A percentile compares a stretch with the other conserved stretches of the same genome.
phyloP scores from a whole-genome alignment of 1,284 basidiomycete species.

The Ustanciosporium gigantosporum region DNA sequence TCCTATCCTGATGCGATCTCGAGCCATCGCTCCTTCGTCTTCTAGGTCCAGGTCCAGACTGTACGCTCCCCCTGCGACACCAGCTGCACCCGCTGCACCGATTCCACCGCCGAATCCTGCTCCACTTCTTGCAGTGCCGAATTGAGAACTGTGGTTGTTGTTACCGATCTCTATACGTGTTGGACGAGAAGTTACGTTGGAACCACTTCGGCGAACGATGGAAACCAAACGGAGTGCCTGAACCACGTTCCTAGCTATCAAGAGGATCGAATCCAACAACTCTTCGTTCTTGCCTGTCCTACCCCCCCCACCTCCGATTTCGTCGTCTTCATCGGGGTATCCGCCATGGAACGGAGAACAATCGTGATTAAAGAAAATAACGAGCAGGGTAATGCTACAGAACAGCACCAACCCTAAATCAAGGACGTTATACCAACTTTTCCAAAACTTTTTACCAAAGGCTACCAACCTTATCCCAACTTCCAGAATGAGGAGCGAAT shows the following conservation, averaged over 20 bases:
- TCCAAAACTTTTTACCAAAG: conserved; percentile 60
- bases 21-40: conserved; percentile 53
- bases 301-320: not conserved
- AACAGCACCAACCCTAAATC: conserved; percentile 54
- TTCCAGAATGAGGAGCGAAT: conserved; percentile 55
- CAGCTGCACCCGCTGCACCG: no score
- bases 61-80: no score
- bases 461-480: conserved; percentile 53
- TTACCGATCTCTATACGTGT: conserved; percentile 50
- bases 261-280: conserved; percentile 54
- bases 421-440: conserved; percentile 56
- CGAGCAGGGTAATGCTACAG: conserved; percentile 53
- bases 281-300: conserved; percentile 53
- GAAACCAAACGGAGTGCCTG: conserved; percentile 54
- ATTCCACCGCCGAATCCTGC: no score
- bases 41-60: conserved; percentile 57
- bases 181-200: conserved; percentile 48
- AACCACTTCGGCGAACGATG: conserved; percentile 51
- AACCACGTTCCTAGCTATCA: conserved; percentile 56
- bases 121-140: no score
- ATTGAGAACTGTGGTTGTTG: not conserved
- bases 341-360: conserved; percentile 52
- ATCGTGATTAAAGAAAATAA: conserved; percentile 58
- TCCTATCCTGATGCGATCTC: conserved; percentile 55
- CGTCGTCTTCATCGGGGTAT: conserved; percentile 10